Conservation (phyloP, 106 monocot genomes). For the Hemerocallis citrina region DNA sequence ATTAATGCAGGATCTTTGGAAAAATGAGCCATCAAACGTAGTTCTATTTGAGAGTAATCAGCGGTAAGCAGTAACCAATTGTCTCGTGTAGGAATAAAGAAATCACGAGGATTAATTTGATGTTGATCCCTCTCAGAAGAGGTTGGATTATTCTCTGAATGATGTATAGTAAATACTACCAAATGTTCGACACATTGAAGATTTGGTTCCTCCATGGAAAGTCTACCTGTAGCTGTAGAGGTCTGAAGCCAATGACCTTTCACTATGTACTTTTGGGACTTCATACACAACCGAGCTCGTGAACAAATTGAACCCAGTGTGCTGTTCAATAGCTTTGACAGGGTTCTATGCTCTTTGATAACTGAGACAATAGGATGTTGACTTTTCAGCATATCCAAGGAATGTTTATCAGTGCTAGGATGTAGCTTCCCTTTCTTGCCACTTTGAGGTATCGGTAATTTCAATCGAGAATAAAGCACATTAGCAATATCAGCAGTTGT, state of each 20-base stretch:
- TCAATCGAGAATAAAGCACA: conserved; percentile 70
- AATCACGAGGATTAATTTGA: conserved; percentile 88
- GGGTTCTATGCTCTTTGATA: conserved; percentile 90
- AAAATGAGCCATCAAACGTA: conserved; percentile 96
- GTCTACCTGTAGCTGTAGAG: conserved; percentile 87
- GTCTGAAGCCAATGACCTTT: conserved; percentile 94
- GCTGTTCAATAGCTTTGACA: conserved; percentile 83
- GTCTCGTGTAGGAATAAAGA: conserved; percentile 86
- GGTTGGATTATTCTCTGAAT: conserved; percentile 14
- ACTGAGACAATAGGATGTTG: conserved; percentile 82
- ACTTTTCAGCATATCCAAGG: conserved; percentile 59
- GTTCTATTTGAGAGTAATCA: conserved; percentile 96
- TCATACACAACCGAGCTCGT: conserved; percentile 52
- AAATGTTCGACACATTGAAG: conserved; percentile 96
- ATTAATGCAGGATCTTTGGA: conserved; percentile 63
- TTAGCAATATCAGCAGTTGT: conserved; percentile 84
- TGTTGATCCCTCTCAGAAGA: conserved; percentile 30
- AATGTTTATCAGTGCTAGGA: conserved; percentile 89
- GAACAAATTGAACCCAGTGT: conserved; percentile 92
- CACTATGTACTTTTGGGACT: conserved; percentile 80
- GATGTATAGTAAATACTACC: conserved; percentile 42
- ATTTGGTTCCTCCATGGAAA: conserved; percentile 99
- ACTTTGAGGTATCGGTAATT: conserved; percentile 66
- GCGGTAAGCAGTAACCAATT: conserved; percentile 89
- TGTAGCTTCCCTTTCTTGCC: conserved; percentile 78